Percentiles rank a stretch among this genome's conserved stretches.
These are phyloP conservation scores for Flaveria trinervia DNA, from an alignment of 129 eudicot species.

Conservation along the genomic window DNA sequence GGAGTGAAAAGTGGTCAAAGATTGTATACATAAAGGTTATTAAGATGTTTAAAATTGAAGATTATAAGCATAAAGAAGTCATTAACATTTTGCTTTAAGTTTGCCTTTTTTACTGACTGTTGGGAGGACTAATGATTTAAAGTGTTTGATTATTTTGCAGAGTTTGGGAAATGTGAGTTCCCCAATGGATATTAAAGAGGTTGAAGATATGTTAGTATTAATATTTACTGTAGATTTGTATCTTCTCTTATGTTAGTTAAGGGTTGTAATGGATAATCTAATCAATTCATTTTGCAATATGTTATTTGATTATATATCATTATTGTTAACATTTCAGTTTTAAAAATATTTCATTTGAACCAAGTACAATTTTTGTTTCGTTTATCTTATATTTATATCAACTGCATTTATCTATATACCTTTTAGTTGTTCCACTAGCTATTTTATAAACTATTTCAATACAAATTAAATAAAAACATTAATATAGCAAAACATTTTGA, in stretches of 20 bases:
- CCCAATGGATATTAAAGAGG: constrained; percentile 45
- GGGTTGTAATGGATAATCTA: constrained; percentile 29
- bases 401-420: too few species aligned
- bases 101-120: constrained; percentile 18
- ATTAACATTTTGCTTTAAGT: not conserved
- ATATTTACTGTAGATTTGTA: constrained; percentile 35
- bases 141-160: constrained; percentile 47
- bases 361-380: not conserved
- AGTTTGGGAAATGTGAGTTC: constrained; percentile 81
- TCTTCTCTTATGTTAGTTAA: constrained; percentile 14
- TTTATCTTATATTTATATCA: not conserved
- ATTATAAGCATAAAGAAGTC: constrained; percentile 24
- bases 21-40: constrained; percentile 3
- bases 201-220: constrained; percentile 20
- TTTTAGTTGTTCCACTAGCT: too few species aligned
- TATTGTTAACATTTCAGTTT: not conserved
- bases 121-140: constrained; percentile 22
- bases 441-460: too few species aligned
- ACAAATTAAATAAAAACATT: too few species aligned
- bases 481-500: too few species aligned
- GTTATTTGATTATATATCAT: constrained; percentile 9
- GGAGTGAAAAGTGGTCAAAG: constrained; percentile 35
- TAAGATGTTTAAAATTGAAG: constrained; percentile 17
- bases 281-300: constrained; percentile 28
- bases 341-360: not conserved